Evolutionary conservation across 257 asterid species (phyloP).

Genomic region (Nicotiana obtusifolia): DNA sequence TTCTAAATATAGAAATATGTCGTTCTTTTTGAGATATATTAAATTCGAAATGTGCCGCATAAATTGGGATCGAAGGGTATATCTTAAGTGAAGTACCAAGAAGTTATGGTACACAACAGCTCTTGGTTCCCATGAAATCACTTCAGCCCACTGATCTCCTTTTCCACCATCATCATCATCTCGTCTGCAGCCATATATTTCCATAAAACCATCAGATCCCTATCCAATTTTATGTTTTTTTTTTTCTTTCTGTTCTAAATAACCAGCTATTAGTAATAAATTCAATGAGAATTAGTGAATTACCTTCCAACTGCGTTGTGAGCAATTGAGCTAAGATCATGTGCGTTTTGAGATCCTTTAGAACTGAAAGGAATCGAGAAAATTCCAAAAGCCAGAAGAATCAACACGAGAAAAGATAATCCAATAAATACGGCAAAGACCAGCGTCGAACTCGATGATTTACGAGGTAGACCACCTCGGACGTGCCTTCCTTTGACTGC

Average conservation of each 20-base stretch:
- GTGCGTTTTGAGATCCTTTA: constrained; percentile 40
- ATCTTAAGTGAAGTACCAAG: constrained; percentile 43
- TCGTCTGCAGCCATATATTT: constrained; percentile 32
- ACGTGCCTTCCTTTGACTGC: constrained; percentile 70
- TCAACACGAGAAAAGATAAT: constrained; percentile 47
- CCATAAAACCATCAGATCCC: background rate
- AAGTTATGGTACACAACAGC: constrained; percentile 78
- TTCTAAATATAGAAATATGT: no score
- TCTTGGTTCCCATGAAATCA: constrained; percentile 97
- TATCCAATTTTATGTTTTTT: background rate
- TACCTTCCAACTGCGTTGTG: constrained; percentile 35
- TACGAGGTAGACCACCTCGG: constrained; percentile 43
- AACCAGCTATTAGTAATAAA: background rate
- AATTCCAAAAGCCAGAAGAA: constrained; percentile 54
- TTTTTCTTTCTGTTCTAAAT: background rate
- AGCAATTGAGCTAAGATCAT: constrained; percentile 71
- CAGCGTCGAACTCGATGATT: constrained; percentile 35
- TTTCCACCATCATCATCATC: constrained; percentile 43
- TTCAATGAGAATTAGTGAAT: background rate
- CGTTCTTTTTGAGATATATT: no score
- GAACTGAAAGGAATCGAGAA: constrained; percentile 56
- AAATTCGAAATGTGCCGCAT: no score
- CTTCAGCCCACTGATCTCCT: constrained; percentile 83
- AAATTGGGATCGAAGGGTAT: no score
- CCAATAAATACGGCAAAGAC: constrained; percentile 40